A percentile compares a stretch with the other conserved stretches of the same genome.
Conservation (phyloP, 2,329 filamentous ascomycete species). For the Incumbomyces lentus region DNA sequence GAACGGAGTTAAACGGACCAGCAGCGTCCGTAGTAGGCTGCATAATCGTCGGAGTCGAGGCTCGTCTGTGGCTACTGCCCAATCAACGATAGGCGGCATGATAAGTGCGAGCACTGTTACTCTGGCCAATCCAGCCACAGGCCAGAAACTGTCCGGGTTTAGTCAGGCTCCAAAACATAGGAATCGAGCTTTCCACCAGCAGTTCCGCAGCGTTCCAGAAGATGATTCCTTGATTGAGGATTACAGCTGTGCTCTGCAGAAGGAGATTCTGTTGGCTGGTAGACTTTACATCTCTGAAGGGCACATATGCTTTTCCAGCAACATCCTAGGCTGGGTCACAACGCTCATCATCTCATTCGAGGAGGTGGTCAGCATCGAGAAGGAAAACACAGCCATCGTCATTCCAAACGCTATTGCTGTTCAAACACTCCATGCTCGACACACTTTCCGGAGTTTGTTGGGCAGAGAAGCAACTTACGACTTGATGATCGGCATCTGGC, state of each 20-base stretch:
- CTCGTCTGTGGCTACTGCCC: slow-evolving; percentile 61
- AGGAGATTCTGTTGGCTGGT: slow-evolving; percentile 89
- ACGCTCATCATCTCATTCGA: slow-evolving; percentile 97
- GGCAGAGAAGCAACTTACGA: slow-evolving; percentile 95
- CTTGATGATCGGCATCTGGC: slow-evolving; percentile 95
- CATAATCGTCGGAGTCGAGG: slow-evolving; percentile 63
- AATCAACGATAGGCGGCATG: slow-evolving; percentile 58
- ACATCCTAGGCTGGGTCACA: slow-evolving; percentile 96
- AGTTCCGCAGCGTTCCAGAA: slow-evolving; percentile 94
- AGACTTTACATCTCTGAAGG: slow-evolving; percentile 93
- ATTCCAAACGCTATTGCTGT: slow-evolving; percentile 98
- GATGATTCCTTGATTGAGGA: slow-evolving; percentile 98
- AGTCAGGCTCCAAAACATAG: slow-evolving; percentile 92
- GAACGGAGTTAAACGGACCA: slow-evolving; percentile 46
- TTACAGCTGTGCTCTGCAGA: slow-evolving; percentile 90
- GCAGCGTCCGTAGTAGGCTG: slow-evolving; percentile 57
- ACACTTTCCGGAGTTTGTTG: slow-evolving; percentile 90
- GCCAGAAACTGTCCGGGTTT: slow-evolving; percentile 79
- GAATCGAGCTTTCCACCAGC: slow-evolving; percentile 84
- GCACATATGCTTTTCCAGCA: slow-evolving; percentile 96
- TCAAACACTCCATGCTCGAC: slow-evolving; percentile 86
- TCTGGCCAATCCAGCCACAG: slow-evolving; percentile 53
- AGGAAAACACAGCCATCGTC: slow-evolving; percentile 85
- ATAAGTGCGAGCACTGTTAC: slow-evolving; percentile 61
- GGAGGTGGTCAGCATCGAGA: slow-evolving; percentile 92